Base-by-base conservation (phyloP, 1,284 basidiomycete species). In the Malassezia restricta region DNA sequence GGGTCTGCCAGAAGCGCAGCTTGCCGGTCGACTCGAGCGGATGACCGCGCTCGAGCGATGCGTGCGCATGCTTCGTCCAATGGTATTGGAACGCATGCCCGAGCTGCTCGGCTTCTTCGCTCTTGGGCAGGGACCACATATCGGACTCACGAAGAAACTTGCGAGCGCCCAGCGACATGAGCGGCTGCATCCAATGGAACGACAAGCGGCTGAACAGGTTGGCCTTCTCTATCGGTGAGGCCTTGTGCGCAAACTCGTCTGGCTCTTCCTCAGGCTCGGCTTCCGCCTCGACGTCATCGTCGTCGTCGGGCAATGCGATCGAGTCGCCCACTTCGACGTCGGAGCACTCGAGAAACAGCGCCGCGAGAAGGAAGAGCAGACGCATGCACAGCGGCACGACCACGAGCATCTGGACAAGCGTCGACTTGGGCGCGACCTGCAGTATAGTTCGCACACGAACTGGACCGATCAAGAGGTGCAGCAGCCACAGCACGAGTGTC, bases 401-500 rank as follows among this genome's bases (percentile, higher is more conserved):
- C 28, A 55, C 52, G 37, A 56, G 40, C 27, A 64, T 43, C 48
- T 63, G 60, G 3, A 57, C 45, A 29, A 51, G 38, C 45, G 67
- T 24, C 2, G 60, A 54, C 31, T 51, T 51, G 27, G 59, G 63
- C 8, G 65, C 33, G 42, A 45, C 11, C 56, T 62, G 38, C 63
- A 43, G 35, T 40, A 55, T 17, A 5, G 64, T 70, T 32, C 66
- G 58, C 0, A 82, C 76, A 78, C 83, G 82, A 24, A 87, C 71
- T 4, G 76, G 65, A 1, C 81, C 66, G 0, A 77, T 76, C 17
- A 79, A 29, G 8, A 81, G 51, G 63, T 89, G 87, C 3, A 79
- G 47, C 0, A 89, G 85, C 84, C 86, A 92, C 74, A 87, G 90
- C 46, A 92, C 75, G 20, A 95, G 79, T 28, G 90, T 75, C 20